A percentile compares a stretch with the other conserved stretches of the same genome.
These are phyloP conservation scores for Fusarium multiceps DNA, from an alignment of 2,329 filamentous ascomycete genomes.

Conservation along the genomic window DNA sequence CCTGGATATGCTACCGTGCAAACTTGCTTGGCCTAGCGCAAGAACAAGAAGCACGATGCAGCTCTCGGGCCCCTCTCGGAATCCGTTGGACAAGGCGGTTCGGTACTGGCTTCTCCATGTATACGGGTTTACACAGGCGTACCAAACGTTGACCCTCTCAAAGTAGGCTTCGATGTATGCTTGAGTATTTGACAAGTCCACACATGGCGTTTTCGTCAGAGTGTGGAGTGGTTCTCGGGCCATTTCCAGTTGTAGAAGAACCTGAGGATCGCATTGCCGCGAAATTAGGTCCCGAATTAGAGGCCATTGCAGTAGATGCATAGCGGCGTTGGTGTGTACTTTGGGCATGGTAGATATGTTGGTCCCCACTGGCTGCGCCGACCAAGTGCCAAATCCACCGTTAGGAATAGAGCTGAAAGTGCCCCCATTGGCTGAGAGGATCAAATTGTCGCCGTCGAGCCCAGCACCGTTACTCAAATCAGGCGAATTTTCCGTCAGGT, in stretches of 20 bases:
- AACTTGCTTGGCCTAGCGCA: conserved; percentile 79
- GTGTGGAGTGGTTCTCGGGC: conserved; percentile 78
- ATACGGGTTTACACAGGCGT: conserved; percentile 85
- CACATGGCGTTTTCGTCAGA: conserved; percentile 70
- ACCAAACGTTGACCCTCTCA: conserved; percentile 84
- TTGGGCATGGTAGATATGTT: conserved; percentile 91
- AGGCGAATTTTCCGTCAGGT: conserved; percentile 70
- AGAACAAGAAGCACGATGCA: conserved; percentile 84
- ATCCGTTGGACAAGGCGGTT: conserved; percentile 78
- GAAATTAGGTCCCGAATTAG: conserved; percentile 82
- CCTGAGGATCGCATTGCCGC: conserved; percentile 81
- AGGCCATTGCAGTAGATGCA: conserved; percentile 84
- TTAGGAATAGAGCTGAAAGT: conserved; percentile 68
- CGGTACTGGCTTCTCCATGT: conserved; percentile 82
- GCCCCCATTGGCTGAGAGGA: conserved; percentile 56
- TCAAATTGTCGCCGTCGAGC: conserved; percentile 66
- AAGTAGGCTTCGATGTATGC: conserved; percentile 85
- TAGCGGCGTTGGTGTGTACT: conserved; percentile 81
- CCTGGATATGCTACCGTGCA: conserved; percentile 79
- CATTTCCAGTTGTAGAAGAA: conserved; percentile 85
- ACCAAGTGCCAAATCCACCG: conserved; percentile 79
- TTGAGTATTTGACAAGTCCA: conserved; percentile 79
- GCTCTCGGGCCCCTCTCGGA: conserved; percentile 82
- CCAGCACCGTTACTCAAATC: conserved; percentile 72
- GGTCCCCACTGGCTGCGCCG: conserved; percentile 59